A percentile compares a stretch with the other conserved stretches of the same genome.
phyloP scores from a whole-genome alignment of 495 filamentous ascomycete species.

The Pyronema omphalodes region DNA sequence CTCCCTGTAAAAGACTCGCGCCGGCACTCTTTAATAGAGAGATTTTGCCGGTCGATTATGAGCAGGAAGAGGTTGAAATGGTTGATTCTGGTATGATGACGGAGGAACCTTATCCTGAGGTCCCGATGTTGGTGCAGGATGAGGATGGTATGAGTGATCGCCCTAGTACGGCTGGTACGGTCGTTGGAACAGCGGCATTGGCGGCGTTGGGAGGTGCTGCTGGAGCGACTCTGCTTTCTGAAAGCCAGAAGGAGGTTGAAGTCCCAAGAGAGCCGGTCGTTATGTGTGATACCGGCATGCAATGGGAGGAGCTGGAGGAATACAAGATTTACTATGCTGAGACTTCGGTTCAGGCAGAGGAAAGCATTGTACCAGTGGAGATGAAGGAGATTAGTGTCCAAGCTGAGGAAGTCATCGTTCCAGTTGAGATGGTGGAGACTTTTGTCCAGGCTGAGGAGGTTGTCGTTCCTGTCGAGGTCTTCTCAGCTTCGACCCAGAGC shows the following conservation, averaged over 20 bases:
- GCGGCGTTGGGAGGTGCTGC: too few species aligned
- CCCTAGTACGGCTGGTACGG: background rate
- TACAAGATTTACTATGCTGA: slow-evolving; percentile 1
- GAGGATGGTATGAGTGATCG: background rate
- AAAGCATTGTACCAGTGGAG: background rate
- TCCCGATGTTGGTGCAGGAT: slow-evolving; percentile 24
- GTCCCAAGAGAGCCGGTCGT: background rate
- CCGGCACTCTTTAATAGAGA: slow-evolving; percentile 20
- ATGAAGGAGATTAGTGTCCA: background rate
- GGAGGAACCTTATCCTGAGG: slow-evolving; percentile 35
- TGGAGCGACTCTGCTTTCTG: too few species aligned
- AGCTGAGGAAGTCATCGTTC: background rate
- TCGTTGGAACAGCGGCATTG: background rate
- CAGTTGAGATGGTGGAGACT: background rate
- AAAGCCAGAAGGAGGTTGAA: background rate
- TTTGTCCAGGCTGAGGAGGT: background rate
- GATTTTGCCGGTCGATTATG: background rate
- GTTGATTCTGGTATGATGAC: slow-evolving; percentile 80
- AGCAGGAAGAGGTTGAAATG: slow-evolving; percentile 31
- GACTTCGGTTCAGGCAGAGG: slow-evolving; percentile 10
- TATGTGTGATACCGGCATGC: background rate
- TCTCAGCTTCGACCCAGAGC: background rate
- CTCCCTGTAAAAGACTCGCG: slow-evolving; percentile 20
- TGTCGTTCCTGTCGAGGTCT: background rate
- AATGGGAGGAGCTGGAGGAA: background rate